Evolutionary conservation across 257 asterid genomes (phyloP).

Genomic region (Paulownia fortunei): DNA sequence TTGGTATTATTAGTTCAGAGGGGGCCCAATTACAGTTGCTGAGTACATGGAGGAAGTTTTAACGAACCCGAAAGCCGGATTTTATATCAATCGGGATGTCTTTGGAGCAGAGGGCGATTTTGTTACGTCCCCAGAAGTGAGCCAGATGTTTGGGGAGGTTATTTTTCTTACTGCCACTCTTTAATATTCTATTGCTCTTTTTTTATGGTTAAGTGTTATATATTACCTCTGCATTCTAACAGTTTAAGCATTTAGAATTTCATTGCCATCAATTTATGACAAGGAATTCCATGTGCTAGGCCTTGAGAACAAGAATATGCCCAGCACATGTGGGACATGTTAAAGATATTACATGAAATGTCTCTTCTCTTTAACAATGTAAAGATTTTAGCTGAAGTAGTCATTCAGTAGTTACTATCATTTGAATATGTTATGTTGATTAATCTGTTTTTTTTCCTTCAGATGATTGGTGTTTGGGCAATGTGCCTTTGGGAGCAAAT

Average conservation of each 20-base stretch:
- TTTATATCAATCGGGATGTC: constrained; percentile 87
- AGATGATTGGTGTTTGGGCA: constrained; percentile 95
- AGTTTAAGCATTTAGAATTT: not conserved
- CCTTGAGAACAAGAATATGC: not conserved
- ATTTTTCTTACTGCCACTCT: not conserved
- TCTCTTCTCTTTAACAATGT: not conserved
- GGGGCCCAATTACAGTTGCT: constrained; percentile 88
- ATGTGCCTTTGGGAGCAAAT: constrained; percentile 98
- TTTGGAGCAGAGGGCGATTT: constrained; percentile 91
- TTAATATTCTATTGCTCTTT: too few species aligned
- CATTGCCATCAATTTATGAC: too few species aligned
- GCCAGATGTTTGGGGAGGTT: constrained; percentile 99
- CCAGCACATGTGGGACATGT: too few species aligned
- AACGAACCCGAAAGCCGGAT: constrained; percentile 89
- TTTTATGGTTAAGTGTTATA: not conserved
- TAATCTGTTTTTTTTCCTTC: constrained; percentile 12
- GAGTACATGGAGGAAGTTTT: constrained; percentile 97
- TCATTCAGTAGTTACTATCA: not conserved
- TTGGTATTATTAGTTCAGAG: constrained; percentile 74
- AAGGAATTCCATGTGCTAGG: not conserved
- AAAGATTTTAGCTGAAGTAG: not conserved
- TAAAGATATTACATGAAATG: not conserved
- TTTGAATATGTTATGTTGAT: constrained; percentile 17
- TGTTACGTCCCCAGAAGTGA: constrained; percentile 95
- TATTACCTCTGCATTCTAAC: not conserved